phyloP scores from a whole-genome alignment of 495 filamentous ascomycete species.

The Thermochaetoides thermophila region DNA sequence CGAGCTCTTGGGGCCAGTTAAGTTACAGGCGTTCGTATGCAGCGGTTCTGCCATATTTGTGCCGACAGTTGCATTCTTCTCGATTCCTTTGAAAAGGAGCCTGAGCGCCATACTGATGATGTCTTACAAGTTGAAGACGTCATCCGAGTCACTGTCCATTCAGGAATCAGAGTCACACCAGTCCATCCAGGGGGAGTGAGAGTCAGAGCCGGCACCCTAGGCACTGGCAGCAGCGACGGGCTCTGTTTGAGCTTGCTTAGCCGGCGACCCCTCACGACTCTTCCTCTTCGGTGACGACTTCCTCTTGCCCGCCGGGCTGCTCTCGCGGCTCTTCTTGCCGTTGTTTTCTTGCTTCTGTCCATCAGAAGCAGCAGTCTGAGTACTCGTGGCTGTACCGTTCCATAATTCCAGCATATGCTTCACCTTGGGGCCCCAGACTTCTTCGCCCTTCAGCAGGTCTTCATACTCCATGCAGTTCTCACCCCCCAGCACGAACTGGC shows the following conservation, averaged over 20 bases:
- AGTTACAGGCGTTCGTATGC: no score
- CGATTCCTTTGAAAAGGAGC: no score
- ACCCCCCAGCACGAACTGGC: constrained; percentile 50
- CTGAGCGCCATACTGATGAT: no score
- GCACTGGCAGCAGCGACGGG: no score
- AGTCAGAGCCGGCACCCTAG: no score
- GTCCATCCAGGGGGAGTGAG: no score
- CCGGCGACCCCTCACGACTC: not conserved
- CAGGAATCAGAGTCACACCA: no score
- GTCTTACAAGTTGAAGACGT: no score
- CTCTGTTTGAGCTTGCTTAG: not conserved
- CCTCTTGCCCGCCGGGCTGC: not conserved
- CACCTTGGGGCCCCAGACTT: constrained; percentile 70
- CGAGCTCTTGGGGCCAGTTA: no score
- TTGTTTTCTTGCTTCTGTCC: not conserved
- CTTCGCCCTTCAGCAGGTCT: constrained; percentile 63
- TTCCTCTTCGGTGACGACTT: not conserved
- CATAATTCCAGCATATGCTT: constrained; percentile 37
- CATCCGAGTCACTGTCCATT: no score
- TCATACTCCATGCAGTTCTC: constrained; percentile 66
- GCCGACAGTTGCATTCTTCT: no score
- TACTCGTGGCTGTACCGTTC: constrained; percentile 5
- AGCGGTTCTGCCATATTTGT: no score
- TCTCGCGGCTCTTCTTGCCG: not conserved
- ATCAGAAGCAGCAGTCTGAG: not conserved